These are phyloP conservation scores for Leishmania martiniquensis DNA, from an alignment of 208 protist species.

Conservation along the genomic window DNA sequence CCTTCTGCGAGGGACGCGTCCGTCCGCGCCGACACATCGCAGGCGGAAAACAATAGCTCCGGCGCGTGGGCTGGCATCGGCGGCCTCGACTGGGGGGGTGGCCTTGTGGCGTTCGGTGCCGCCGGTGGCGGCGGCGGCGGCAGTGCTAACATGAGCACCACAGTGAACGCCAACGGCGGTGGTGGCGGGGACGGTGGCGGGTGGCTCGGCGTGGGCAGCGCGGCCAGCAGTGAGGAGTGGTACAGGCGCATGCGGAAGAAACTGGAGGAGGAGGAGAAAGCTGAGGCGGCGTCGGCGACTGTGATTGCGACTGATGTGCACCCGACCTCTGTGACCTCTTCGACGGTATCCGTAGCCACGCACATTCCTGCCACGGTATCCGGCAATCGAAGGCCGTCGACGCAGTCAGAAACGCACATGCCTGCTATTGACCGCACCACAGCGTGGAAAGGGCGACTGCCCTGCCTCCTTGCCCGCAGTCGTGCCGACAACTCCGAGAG, in stretches of 20 bases:
- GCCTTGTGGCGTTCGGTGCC: conserved; percentile 17
- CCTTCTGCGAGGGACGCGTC: background rate
- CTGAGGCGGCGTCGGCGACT: conserved; percentile 7
- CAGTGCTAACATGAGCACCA: background rate
- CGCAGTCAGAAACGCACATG: conserved; percentile 4
- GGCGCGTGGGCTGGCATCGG: conserved; percentile 24
- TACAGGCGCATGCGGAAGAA: conserved; percentile 63
- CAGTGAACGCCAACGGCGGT: conserved; percentile 6
- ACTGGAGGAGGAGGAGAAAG: conserved; percentile 35
- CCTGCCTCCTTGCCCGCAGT: too few relatives aligned
- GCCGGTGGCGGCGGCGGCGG: background rate
- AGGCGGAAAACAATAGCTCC: conserved; percentile 15
- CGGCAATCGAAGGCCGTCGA: background rate
- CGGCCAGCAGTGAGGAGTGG: conserved; percentile 55
- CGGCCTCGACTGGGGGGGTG: conserved; percentile 12
- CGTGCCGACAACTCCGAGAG: background rate
- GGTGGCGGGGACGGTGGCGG: conserved; percentile 11
- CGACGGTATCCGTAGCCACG: background rate
- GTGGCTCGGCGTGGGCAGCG: conserved; percentile 51
- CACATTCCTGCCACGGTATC: background rate
- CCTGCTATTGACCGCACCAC: background rate
- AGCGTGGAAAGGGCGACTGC: background rate
- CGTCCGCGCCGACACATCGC: conserved; percentile 12
- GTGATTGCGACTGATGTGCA: background rate
- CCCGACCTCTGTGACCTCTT: background rate